phyloP scores from a whole-genome alignment of 2,329 filamentous ascomycete species.

The Akanthomyces uredinophilus region DNA sequence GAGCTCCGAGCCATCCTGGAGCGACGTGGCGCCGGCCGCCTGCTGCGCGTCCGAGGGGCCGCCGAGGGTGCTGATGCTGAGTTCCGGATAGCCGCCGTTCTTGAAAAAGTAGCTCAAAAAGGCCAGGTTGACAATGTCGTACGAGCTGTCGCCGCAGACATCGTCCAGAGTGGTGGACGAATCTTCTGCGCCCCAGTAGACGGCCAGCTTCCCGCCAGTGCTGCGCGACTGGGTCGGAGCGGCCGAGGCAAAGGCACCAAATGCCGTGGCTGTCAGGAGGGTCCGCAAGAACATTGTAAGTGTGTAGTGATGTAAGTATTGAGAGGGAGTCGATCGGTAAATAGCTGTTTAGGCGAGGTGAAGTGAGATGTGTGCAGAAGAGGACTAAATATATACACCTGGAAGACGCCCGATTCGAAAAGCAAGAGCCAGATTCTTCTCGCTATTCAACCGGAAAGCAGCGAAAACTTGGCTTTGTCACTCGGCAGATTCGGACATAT shows the following conservation, averaged over 20 bases:
- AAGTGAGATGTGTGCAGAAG: background rate
- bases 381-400: background rate
- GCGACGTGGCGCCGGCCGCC: slow-evolving; percentile 17
- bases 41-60: slow-evolving; percentile 13
- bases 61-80: slow-evolving; percentile 1
- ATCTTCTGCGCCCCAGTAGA: slow-evolving; percentile 20
- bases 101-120: slow-evolving; percentile 18
- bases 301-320: background rate
- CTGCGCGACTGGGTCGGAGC: background rate
- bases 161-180: slow-evolving; percentile 17
- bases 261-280: background rate
- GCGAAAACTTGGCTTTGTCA: too few relatives aligned
- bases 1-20: slow-evolving; percentile 18
- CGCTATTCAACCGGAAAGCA: too few relatives aligned
- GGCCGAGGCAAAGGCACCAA: background rate
- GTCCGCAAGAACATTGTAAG: background rate
- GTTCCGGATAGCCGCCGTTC: slow-evolving; percentile 12
- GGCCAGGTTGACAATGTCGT: slow-evolving; percentile 20
- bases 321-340: too few relatives aligned
- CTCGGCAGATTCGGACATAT: too few relatives aligned
- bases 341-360: background rate
- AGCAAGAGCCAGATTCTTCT: too few relatives aligned
- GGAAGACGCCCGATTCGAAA: too few relatives aligned
- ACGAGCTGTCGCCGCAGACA: slow-evolving; percentile 18
- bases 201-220: slow-evolving; percentile 16